Percentiles rank a stretch among this genome's conserved stretches.
Conservation (phyloP, 139 green algal species). For the Axilococcus clingmanii region DNA sequence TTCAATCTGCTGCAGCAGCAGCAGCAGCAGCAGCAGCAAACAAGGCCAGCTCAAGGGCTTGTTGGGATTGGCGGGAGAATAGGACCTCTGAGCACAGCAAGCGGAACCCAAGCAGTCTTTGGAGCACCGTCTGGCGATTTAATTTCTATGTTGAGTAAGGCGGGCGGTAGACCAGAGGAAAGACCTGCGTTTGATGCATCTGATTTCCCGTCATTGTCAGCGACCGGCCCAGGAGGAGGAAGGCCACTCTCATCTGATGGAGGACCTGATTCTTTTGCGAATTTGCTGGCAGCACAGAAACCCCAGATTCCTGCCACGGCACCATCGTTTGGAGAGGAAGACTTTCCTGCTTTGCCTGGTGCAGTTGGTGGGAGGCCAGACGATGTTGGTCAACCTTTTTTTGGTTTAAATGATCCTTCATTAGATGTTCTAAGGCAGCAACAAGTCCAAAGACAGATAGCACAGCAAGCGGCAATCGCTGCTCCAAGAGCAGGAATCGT, state of each 20-base stretch:
- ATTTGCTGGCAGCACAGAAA: constrained; percentile 18
- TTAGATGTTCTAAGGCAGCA: constrained; percentile 9
- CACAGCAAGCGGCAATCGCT: background rate
- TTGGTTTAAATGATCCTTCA: constrained; percentile 2
- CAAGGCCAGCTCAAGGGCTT: background rate
- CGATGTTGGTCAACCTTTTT: constrained; percentile 1
- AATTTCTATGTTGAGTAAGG: constrained; percentile 42
- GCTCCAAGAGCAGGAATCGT: constrained; percentile 1
- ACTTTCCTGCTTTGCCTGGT: constrained; percentile 63
- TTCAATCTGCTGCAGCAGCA: background rate
- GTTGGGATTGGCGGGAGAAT: background rate
- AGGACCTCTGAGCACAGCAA: background rate
- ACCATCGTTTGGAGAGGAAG: constrained; percentile 37
- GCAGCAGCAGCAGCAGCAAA: background rate
- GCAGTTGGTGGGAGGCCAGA: background rate
- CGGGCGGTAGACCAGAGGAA: constrained; percentile 4
- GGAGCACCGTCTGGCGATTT: constrained; percentile 31
- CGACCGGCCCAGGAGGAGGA: background rate
- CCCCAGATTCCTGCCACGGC: constrained; percentile 12
- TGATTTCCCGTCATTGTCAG: constrained; percentile 47
- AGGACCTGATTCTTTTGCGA: constrained; percentile 21
- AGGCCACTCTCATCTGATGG: background rate
- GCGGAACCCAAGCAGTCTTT: constrained; percentile 5
- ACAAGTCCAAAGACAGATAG: constrained; percentile 15
- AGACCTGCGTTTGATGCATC: constrained; percentile 37